Base-by-base conservation (phyloP, 2,329 filamentous ascomycete genomes). In the Ceratocystis huliohia region DNA sequence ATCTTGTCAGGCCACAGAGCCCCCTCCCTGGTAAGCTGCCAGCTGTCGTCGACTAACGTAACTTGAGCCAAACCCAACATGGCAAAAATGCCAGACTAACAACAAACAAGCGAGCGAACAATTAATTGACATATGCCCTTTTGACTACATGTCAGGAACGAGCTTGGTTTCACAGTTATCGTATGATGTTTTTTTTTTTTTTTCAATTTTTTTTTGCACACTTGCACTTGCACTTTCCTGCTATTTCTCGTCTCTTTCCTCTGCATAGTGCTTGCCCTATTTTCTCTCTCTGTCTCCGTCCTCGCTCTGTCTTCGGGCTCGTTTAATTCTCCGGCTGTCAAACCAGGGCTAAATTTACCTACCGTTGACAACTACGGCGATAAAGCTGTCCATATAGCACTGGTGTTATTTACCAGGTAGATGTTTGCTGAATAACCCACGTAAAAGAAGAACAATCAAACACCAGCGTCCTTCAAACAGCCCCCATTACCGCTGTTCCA, bases 291-390 rank as follows among this genome's bases (percentile, higher is more conserved):
- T 5, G 20, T 48, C 10, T 57, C 28, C 15, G 17, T n/a, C 20
- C 20, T 50, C 20, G 2, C 20, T 22, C 15, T 50, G 17, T 33
- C 53, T 33, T 57, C 53, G 53, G 53, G 13, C 53, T 57, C 53
- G 53, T 57, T 30, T 57, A 57, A 57, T 57, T 57, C 53, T 33
- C 53, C 53, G 53, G 33, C 53, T 57, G 53, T 57, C 53, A 57
- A 57, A 22, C 53, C 33, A 57, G 53, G 53, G 53, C 53, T 57
- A 57, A 57, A 57, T 33, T 22, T 37, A 57, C 53, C 22, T 57
- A 28, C 53, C 53, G 53, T 3, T 20, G 17, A 57, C 22, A 57
- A 57, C 53, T 15, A 37, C 53, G n/a, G 17, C 25, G 3, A 15
- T 28, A 57, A 5, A 57, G 13, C 8, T 57, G 22, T 3, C 17